Evolutionary conservation across 352 stramenopile species (phyloP).

Genomic region (Globisporangium yorkense): DNA sequence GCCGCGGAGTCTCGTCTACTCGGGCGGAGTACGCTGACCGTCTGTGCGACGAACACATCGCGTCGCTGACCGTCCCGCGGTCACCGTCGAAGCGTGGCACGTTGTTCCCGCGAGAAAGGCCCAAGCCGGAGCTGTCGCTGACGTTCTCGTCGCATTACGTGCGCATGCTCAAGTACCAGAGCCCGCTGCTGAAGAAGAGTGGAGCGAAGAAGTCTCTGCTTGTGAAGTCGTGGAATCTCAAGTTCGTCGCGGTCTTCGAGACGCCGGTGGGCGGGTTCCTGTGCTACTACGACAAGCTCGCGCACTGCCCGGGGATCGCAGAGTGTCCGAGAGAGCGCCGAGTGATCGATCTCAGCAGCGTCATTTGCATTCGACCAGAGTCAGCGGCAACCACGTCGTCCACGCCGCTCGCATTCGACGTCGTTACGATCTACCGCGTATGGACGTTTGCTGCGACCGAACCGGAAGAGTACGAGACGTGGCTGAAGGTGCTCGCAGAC

Average conservation of each 20-base stretch:
- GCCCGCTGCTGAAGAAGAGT: constrained; percentile 40
- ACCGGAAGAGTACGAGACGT: constrained; percentile 43
- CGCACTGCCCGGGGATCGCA: constrained; percentile 50
- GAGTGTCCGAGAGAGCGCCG: constrained; percentile 47
- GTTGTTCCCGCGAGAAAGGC: constrained; percentile 22
- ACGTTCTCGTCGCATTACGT: constrained; percentile 42
- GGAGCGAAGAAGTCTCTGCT: constrained; percentile 45
- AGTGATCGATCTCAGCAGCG: constrained; percentile 59
- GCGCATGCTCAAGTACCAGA: constrained; percentile 54
- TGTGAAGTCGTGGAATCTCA: constrained; percentile 49
- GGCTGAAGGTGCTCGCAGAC: constrained; percentile 49
- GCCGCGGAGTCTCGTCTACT: constrained; percentile 1
- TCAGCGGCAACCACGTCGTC: constrained; percentile 17
- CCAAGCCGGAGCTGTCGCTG: constrained; percentile 16
- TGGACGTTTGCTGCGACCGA: constrained; percentile 62
- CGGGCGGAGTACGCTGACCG: constrained; percentile 6
- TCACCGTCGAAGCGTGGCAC: constrained; percentile 27
- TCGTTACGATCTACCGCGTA: constrained; percentile 68
- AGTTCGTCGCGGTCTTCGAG: constrained; percentile 49
- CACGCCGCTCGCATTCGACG: constrained; percentile 45
- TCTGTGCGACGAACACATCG: constrained; percentile 30
- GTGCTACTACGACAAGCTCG: constrained; percentile 69
- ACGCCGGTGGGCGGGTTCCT: constrained; percentile 59
- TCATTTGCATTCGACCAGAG: constrained; percentile 60
- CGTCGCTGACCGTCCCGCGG: constrained; percentile 13